Evolutionary conservation across 768 basidiomycete species (phyloP).

Genomic region (Tulasnella sp.): DNA sequence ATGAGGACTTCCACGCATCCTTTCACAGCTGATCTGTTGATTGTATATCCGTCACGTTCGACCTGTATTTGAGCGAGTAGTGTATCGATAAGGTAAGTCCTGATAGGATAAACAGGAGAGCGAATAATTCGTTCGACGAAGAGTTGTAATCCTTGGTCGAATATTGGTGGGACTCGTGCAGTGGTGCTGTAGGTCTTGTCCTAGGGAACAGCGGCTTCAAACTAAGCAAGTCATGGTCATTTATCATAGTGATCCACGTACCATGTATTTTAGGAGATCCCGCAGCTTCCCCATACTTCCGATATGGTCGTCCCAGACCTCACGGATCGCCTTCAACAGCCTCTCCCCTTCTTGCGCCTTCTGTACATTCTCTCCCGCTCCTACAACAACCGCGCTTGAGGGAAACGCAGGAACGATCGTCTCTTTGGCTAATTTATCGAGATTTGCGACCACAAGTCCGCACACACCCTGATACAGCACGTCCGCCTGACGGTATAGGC

Average conservation of each 20-base stretch:
- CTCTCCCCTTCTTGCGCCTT: conserved; percentile 75
- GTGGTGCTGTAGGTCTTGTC: conserved; percentile 79
- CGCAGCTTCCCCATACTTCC: conserved; percentile 79
- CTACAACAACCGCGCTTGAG: conserved; percentile 31
- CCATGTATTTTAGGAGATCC: conserved; percentile 95
- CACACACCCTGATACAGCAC: conserved; percentile 80
- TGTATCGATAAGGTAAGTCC: conserved; percentile 69
- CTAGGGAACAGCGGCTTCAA: conserved; percentile 36
- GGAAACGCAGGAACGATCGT: conserved; percentile 79
- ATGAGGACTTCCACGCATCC: conserved; percentile 80
- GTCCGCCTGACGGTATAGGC: conserved; percentile 74
- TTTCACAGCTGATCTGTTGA: conserved; percentile 84
- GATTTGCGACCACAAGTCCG: conserved; percentile 67
- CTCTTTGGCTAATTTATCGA: conserved; percentile 65
- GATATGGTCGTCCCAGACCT: conserved; percentile 90
- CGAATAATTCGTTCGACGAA: conserved; percentile 73
- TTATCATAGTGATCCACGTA: conserved; percentile 30
- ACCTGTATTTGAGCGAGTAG: conserved; percentile 78
- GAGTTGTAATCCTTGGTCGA: conserved; percentile 69
- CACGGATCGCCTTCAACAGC: conserved; percentile 69
- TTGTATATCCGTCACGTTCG: conserved; percentile 83
- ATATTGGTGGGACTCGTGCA: conserved; percentile 67
- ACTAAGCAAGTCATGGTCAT: neutral
- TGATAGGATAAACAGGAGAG: conserved; percentile 52
- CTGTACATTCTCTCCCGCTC: conserved; percentile 55